Percentiles rank a stretch among this genome's conserved stretches.
These are phyloP conservation scores for Diaporthe sp. DNA, from an alignment of 2,329 filamentous ascomycete genomes.

Conservation along the genomic window DNA sequence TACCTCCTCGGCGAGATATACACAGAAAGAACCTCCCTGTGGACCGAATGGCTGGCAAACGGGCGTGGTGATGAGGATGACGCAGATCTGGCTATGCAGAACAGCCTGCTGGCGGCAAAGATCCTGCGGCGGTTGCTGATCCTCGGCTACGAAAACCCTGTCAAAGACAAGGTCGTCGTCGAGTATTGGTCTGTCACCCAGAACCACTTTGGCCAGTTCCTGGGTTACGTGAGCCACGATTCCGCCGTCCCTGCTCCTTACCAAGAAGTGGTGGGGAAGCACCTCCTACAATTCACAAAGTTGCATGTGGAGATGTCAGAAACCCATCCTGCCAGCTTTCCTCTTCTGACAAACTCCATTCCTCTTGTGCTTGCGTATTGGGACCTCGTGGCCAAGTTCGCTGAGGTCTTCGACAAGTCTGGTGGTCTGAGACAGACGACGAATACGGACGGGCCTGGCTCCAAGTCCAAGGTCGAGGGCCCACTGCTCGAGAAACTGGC, in stretches of 20 bases:
- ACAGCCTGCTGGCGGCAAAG: conserved; percentile 84
- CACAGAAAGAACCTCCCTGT: conserved; percentile 76
- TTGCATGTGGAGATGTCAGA: conserved; percentile 89
- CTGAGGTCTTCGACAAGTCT: conserved; percentile 77
- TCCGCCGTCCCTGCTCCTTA: conserved; percentile 65
- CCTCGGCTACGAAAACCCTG: conserved; percentile 85
- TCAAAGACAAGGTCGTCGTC: conserved; percentile 80
- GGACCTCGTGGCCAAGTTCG: conserved; percentile 82
- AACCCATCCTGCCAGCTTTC: conserved; percentile 84
- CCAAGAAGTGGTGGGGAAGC: conserved; percentile 80
- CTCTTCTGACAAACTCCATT: conserved; percentile 82
- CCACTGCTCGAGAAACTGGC: conserved; percentile 82
- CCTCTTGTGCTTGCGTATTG: conserved; percentile 86
- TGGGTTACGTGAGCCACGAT: conserved; percentile 71
- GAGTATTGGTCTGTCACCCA: conserved; percentile 86
- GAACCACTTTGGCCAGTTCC: conserved; percentile 81
- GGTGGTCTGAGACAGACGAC: conserved; percentile 64
- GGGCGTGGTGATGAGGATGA: conserved; percentile 70
- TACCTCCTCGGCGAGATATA: conserved; percentile 85
- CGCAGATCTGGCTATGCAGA: conserved; percentile 75
- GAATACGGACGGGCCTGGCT: conserved; percentile 50
- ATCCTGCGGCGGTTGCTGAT: conserved; percentile 83
- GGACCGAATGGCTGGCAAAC: conserved; percentile 72
- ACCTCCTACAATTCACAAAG: conserved; percentile 91
- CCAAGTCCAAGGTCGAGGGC: conserved; percentile 67